Evolutionary conservation across 805 yeast genomes (phyloP).

Genomic region (Ogataea ramenticola): DNA sequence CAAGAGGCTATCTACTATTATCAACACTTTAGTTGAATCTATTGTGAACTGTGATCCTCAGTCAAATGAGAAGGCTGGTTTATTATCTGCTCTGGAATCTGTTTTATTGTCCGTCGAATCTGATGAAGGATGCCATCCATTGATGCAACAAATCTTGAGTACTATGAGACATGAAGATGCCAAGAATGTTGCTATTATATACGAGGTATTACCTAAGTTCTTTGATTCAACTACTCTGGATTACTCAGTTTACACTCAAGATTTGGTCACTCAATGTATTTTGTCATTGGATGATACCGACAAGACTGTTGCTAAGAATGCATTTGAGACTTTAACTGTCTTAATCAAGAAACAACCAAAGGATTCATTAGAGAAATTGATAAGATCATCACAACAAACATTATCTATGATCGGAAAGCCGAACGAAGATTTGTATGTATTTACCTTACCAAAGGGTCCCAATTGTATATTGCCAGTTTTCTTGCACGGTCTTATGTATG

Average conservation of each 20-base stretch:
- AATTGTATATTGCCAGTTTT: conserved; percentile 84
- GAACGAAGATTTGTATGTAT: conserved; percentile 66
- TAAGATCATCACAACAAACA: conserved; percentile 74
- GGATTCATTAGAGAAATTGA: conserved; percentile 67
- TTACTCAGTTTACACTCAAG: conserved; percentile 65
- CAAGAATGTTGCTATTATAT: conserved; percentile 53
- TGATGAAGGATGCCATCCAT: conserved; percentile 75
- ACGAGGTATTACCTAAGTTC: conserved; percentile 62
- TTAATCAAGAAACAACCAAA: conserved; percentile 69
- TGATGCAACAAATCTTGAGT: conserved; percentile 72
- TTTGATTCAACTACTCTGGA: conserved; percentile 62
- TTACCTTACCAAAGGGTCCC: conserved; percentile 76
- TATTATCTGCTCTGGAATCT: conserved; percentile 53
- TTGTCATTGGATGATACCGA: conserved; percentile 66
- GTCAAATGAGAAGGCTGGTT: conserved; percentile 24
- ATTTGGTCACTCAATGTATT: conserved; percentile 66
- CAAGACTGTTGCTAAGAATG: conserved; percentile 52
- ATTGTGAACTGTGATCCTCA: conserved; percentile 34
- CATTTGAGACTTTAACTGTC: conserved; percentile 56
- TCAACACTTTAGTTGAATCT: conserved; percentile 66
- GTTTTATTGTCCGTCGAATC: conserved; percentile 68
- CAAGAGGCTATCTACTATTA: conserved; percentile 63
- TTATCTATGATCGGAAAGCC: conserved; percentile 55
- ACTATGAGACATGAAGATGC: conserved; percentile 72
- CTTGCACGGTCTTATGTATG: conserved; percentile 93